Conservation (phyloP, 805 yeast genomes). For the Wickerhamiella bombiphila region DNA sequence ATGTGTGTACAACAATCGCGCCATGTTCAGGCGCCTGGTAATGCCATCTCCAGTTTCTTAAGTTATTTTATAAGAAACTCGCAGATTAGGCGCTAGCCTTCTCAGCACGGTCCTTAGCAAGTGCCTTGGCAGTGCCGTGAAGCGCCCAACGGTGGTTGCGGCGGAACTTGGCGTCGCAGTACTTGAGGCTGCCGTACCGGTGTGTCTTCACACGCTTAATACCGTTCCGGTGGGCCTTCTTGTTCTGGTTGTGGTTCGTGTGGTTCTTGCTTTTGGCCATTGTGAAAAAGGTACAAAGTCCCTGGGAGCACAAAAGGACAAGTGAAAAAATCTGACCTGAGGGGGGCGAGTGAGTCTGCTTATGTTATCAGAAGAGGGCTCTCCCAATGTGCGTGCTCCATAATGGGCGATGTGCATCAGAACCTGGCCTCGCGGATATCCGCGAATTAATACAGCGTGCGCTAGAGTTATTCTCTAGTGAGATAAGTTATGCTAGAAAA, state of each 20-base stretch:
- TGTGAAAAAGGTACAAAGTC: no score
- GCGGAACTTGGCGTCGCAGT: slow-evolving; percentile 98
- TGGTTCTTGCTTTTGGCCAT: slow-evolving; percentile 99
- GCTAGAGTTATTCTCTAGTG: no score
- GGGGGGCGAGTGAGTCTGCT: neutral
- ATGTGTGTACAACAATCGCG: no score
- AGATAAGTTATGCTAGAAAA: no score
- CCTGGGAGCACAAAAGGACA: no score
- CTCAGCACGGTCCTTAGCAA: slow-evolving; percentile 66
- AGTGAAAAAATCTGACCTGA: neutral
- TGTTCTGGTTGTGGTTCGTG: slow-evolving; percentile 99
- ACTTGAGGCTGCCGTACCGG: slow-evolving; percentile 97
- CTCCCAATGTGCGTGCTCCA: no score
- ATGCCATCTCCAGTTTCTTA: no score
- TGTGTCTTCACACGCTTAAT: slow-evolving; percentile 97
- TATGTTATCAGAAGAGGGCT: neutral
- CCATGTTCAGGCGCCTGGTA: no score
- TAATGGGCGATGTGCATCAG: no score
- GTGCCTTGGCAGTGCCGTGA: slow-evolving; percentile 92
- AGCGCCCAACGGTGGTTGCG: slow-evolving; percentile 99
- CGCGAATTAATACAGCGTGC: no score
- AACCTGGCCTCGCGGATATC: no score
- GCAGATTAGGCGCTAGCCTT: slow-evolving; percentile 26
- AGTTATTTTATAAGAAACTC: no score
- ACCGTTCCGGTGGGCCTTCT: slow-evolving; percentile 99